These are phyloP conservation scores for Boletellus ananas DNA, from an alignment of 768 basidiomycete genomes.

Conservation along the genomic window DNA sequence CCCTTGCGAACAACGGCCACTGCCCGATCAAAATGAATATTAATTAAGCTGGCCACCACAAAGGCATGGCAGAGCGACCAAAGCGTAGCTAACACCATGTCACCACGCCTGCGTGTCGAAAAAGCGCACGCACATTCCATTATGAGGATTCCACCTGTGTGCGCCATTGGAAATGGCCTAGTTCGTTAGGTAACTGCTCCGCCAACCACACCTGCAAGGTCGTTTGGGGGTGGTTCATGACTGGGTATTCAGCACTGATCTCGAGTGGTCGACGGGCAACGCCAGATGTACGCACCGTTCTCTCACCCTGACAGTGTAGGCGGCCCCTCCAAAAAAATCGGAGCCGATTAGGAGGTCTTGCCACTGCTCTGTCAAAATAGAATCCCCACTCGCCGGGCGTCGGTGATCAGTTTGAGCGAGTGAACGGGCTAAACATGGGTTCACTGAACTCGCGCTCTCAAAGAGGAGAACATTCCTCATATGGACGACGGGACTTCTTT, in stretches of 20 bases:
- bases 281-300: background rate
- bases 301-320: background rate
- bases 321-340: background rate
- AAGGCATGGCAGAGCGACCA: background rate
- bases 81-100: background rate
- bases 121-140: background rate
- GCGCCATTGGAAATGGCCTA: background rate
- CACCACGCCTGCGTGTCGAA: background rate
- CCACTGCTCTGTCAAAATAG: background rate
- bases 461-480: constrained; percentile 1
- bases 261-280: background rate
- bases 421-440: background rate
- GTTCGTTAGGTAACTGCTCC: background rate
- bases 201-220: background rate
- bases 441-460: background rate
- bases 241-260: background rate
- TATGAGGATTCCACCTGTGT: background rate
- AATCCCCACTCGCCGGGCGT: background rate
- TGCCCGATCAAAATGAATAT: background rate
- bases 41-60: background rate
- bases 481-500: constrained; percentile 10
- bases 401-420: background rate
- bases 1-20: background rate
- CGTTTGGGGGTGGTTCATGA: background rate
- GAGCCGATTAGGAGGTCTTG: background rate